Evolutionary conservation across 768 basidiomycete species (phyloP), one percentile per base, ranked within the genome.

Genomic region (Rossbeevera mucosa): DNA sequence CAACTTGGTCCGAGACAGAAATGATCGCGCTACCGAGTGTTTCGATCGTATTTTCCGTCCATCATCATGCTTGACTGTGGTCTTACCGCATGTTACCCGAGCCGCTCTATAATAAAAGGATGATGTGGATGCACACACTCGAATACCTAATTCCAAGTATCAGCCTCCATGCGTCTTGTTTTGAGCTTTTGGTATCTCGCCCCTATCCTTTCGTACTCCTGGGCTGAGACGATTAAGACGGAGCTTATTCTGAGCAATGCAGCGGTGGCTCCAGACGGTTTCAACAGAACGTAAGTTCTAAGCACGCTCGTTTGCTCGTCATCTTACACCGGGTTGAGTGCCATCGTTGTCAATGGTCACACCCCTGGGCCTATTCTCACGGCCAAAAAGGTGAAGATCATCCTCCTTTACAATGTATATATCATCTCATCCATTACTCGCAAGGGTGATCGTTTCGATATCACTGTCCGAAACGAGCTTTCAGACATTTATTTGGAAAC

Each of bases 201-300:
- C 13, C 38, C 43, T 33, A 44, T 63, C 26, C 29, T 48, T 36
- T 44, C 55, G 0, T 58, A 33, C n/a, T 47, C 31, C 36, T 24
- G 36, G 21, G 58, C 63, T 7, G 31, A 2, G 44, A 63, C 64
- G 18, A 41, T 29, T 26, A 42, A 51, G 9, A 55, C 56, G 14
- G 64, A 68, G 49, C 60, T 74, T 25, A 61, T 68, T 47, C 56
- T 76, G 25, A 67, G 60, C 26, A 79, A 79, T 57, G 66, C 64
- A n/a, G 47, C 54, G n/a, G 62, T 76, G 13, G 59, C 72, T 5
- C 78, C 77, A 7, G 77, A 78, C 43, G 78, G 77, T 3, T 74
- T 73, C 41, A 56, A 47, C 48, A 65, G 58, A 59, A 63, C 50
- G 68, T 69, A 28, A 55, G 67, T 47, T 25, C 13, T n/a, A 20